Conservation (phyloP, 768 basidiomycete species). For the Leccinum broughii region DNA sequence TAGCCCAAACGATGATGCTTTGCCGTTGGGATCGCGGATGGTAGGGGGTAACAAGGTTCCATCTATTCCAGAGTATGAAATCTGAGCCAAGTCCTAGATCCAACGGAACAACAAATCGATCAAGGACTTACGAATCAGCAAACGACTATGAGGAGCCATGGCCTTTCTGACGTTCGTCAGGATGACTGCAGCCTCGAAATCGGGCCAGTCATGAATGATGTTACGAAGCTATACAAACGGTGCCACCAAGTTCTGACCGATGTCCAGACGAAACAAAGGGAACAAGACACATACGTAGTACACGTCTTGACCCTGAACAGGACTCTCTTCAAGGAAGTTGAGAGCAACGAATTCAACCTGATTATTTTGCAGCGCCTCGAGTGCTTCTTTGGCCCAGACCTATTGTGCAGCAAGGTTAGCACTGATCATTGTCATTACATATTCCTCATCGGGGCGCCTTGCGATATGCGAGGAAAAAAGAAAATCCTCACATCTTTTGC, state of each 20-base stretch:
- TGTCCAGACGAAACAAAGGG: not conserved
- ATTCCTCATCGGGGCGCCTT: not conserved
- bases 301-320: not conserved
- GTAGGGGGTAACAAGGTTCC: slow-evolving; percentile 19
- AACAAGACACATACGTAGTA: not conserved
- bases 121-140: slow-evolving; percentile 35
- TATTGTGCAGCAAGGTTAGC: not conserved
- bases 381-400: not conserved
- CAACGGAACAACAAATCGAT: not conserved
- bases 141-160: slow-evolving; percentile 30
- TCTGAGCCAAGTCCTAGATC: not conserved
- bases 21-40: slow-evolving; percentile 3
- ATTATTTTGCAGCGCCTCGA: slow-evolving; percentile 12
- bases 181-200: slow-evolving; percentile 33
- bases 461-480: not conserved
- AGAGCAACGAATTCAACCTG: not conserved
- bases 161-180: slow-evolving; percentile 31
- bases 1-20: slow-evolving; percentile 7
- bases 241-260: not conserved
- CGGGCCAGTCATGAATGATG: slow-evolving; percentile 39
- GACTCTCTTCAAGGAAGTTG: not conserved
- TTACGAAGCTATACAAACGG: slow-evolving; percentile 19
- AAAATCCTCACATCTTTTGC: not conserved
- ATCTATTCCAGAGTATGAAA: slow-evolving; percentile 7
- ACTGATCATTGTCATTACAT: not conserved